Conservation (phyloP, 495 filamentous ascomycete species). For the Rhypophila decipiens region DNA sequence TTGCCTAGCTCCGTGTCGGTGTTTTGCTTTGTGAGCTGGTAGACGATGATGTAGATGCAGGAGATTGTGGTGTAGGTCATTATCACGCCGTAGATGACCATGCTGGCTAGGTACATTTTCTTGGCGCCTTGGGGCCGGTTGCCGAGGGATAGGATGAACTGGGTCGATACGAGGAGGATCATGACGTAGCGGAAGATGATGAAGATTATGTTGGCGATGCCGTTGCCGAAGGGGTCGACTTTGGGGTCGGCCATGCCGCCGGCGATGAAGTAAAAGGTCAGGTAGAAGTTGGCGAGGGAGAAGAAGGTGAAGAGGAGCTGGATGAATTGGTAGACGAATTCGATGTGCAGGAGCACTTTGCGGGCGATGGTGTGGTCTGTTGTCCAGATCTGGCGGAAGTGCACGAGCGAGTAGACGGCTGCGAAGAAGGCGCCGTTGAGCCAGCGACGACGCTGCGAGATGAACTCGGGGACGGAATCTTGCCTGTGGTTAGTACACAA, state of each 20-base stretch:
- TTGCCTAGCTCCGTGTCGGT: conserved; percentile 54
- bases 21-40: conserved; percentile 54
- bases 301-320: conserved; percentile 94
- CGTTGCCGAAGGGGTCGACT: conserved; percentile 85
- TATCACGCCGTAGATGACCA: conserved; percentile 84
- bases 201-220: conserved; percentile 81
- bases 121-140: conserved; percentile 96
- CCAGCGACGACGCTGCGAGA: conserved; percentile 93
- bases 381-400: conserved; percentile 86
- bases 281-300: conserved; percentile 96
- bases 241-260: conserved; percentile 78
- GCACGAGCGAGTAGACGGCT: conserved; percentile 93
- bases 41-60: conserved; percentile 74
- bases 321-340: conserved; percentile 92
- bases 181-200: conserved; percentile 75
- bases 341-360: conserved; percentile 89
- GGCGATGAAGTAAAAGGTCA: conserved; percentile 97
- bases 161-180: conserved; percentile 80
- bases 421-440: conserved; percentile 99
- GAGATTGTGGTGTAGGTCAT: conserved; percentile 96
- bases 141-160: conserved; percentile 97
- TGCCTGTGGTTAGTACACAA: conserved; percentile 3
- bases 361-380: conserved; percentile 88
- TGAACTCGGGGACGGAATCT: conserved; percentile 84
- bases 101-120: conserved; percentile 79